phyloP scores from a whole-genome alignment of 305 asterid species.

The Fraxinus albicans region DNA sequence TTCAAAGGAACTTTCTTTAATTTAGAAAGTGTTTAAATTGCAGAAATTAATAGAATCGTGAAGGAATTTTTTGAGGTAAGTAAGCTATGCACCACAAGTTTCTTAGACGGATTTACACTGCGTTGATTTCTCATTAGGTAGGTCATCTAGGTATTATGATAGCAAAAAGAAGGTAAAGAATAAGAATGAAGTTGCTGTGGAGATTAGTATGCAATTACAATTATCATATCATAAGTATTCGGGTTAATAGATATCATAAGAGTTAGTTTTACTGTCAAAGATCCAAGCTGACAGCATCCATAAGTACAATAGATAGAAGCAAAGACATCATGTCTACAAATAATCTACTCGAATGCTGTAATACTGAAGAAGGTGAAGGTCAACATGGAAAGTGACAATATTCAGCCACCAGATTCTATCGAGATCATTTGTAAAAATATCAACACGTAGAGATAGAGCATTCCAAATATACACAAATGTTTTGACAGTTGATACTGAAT shows the following conservation, averaged over 20 bases:
- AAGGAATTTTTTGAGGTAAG: neutral
- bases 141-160: neutral
- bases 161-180: neutral
- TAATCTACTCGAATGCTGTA: neutral
- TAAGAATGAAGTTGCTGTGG: neutral
- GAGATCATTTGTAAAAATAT: neutral
- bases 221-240: neutral
- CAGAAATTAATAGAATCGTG: neutral
- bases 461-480: neutral
- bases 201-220: neutral
- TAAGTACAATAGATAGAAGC: neutral
- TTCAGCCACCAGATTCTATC: conserved; percentile 3
- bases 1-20: neutral
- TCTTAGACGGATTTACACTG: neutral
- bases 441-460: neutral
- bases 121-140: neutral
- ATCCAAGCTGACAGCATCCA: neutral
- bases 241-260: neutral
- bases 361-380: neutral
- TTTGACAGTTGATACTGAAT: neutral
- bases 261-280: neutral
- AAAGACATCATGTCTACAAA: neutral
- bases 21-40: neutral
- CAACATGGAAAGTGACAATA: neutral
- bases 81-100: neutral